phyloP scores from a whole-genome alignment of 345 rosid species.

The Durio zibethinus region DNA sequence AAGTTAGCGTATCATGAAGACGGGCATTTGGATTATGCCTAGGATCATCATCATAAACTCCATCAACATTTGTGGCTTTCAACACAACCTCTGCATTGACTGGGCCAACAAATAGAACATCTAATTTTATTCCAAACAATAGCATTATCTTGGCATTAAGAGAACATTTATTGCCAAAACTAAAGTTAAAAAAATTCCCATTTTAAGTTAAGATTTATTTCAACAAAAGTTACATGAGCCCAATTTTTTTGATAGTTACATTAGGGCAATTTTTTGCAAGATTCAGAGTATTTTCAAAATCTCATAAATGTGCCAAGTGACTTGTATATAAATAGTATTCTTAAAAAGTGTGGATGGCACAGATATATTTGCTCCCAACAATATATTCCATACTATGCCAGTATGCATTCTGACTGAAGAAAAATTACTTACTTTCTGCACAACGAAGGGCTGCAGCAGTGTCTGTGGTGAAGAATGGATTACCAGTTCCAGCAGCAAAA shows the following conservation, averaged over 20 bases:
- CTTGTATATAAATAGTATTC: background rate
- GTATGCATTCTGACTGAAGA: background rate
- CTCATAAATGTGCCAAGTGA: background rate
- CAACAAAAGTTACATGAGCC: background rate
- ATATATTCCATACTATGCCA: background rate
- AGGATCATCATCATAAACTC: slow-evolving; percentile 88
- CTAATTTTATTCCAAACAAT: background rate
- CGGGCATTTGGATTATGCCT: slow-evolving; percentile 72
- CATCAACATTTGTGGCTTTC: slow-evolving; percentile 94
- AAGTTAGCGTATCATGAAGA: slow-evolving; percentile 70
- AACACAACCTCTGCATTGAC: slow-evolving; percentile 93
- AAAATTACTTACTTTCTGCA: slow-evolving; percentile 72
- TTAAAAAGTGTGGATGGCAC: background rate
- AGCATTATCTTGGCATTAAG: background rate
- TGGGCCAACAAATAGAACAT: slow-evolving; percentile 25
- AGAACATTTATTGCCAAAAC: background rate
- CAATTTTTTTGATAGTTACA: no score
- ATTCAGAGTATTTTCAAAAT: background rate
- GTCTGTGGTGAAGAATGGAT: slow-evolving; percentile 93
- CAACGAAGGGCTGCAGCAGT: slow-evolving; percentile 97
- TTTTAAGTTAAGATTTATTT: background rate
- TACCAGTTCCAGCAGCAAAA: slow-evolving; percentile 96
- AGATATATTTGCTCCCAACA: background rate
- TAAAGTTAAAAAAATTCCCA: background rate
- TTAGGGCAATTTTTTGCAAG: no score